A percentile compares a stretch with the other conserved stretches of the same genome.
phyloP scores from a whole-genome alignment of 208 protist species.

The Trypanosoma platydactyli region DNA sequence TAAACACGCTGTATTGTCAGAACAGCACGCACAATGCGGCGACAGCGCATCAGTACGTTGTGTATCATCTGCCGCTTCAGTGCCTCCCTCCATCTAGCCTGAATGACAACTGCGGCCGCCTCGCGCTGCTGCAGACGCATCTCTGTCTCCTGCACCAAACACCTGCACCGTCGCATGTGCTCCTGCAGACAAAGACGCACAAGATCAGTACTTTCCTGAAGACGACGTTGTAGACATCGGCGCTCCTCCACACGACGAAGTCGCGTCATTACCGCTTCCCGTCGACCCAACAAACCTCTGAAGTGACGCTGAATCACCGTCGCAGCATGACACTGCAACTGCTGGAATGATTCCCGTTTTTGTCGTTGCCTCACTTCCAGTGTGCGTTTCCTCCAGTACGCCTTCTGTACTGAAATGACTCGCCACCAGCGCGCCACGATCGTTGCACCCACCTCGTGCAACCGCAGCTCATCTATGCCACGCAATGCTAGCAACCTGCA shows the following conservation, averaged over 20 bases:
- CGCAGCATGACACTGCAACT: constrained; percentile 26
- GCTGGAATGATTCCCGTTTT: constrained; percentile 14
- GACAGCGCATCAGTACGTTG: constrained; percentile 35
- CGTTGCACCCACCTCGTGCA: constrained; percentile 34
- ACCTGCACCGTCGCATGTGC: constrained; percentile 36
- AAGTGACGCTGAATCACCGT: constrained; percentile 41
- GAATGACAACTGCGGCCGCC: constrained; percentile 48
- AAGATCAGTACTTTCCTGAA: constrained; percentile 35
- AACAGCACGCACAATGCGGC: constrained; percentile 38
- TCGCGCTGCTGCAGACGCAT: constrained; percentile 9
- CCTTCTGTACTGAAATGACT: constrained; percentile 29
- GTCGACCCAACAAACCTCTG: constrained; percentile 34
- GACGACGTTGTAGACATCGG: constrained; percentile 17
- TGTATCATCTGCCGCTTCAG: constrained; percentile 42
- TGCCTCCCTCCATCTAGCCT: constrained; percentile 34
- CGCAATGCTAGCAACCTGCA: constrained; percentile 36
- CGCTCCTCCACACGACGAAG: constrained; percentile 19
- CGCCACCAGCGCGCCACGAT: constrained; percentile 75
- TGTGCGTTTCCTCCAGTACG: constrained; percentile 58
- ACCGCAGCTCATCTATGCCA: constrained; percentile 37
- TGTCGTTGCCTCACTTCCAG: constrained; percentile 37
- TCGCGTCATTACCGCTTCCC: constrained; percentile 16
- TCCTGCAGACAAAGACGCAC: constrained; percentile 51
- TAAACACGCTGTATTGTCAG: constrained; percentile 46
- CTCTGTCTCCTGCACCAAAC: constrained; percentile 30